phyloP scores from a whole-genome alignment of 257 asterid species.

The Gentiana dahurica region DNA sequence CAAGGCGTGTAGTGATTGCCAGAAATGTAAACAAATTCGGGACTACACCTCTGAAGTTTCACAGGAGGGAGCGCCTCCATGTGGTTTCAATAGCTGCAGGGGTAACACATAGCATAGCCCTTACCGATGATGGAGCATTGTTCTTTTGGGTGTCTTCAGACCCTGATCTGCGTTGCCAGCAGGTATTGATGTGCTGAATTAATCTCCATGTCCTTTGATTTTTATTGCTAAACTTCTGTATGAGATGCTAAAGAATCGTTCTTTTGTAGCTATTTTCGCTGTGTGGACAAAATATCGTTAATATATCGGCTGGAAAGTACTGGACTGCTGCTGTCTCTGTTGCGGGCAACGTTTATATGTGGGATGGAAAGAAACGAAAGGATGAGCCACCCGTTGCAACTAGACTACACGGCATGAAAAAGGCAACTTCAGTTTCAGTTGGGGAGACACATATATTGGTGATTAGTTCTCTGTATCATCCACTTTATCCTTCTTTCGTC shows the following conservation, averaged over 20 bases:
- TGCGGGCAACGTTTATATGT: slow-evolving; percentile 76
- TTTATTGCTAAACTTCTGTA: background rate
- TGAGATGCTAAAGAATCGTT: slow-evolving; percentile 5
- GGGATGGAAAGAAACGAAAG: slow-evolving; percentile 76
- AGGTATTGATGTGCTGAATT: slow-evolving; percentile 33
- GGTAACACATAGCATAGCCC: slow-evolving; percentile 68
- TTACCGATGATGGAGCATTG: slow-evolving; percentile 88
- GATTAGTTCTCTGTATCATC: slow-evolving; percentile 81
- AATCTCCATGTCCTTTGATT: background rate
- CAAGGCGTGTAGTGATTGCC: slow-evolving; percentile 69
- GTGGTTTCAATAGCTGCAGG: slow-evolving; percentile 88
- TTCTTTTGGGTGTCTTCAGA: slow-evolving; percentile 88
- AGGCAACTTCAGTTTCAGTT: slow-evolving; percentile 84
- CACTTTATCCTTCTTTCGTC: slow-evolving; percentile 34
- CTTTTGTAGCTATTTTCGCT: slow-evolving; percentile 47
- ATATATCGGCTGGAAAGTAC: slow-evolving; percentile 90
- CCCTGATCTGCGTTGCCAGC: slow-evolving; percentile 64
- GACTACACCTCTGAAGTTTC: slow-evolving; percentile 62
- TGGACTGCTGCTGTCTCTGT: slow-evolving; percentile 88
- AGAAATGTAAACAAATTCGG: slow-evolving; percentile 60
- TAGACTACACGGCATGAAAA: slow-evolving; percentile 85
- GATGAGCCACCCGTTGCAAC: slow-evolving; percentile 47
- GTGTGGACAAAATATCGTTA: slow-evolving; percentile 51
- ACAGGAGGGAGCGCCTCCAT: slow-evolving; percentile 70
- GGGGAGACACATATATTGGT: slow-evolving; percentile 90